Base-by-base conservation (phyloP, 345 rosid species). In the Hibiscus trionum region DNA sequence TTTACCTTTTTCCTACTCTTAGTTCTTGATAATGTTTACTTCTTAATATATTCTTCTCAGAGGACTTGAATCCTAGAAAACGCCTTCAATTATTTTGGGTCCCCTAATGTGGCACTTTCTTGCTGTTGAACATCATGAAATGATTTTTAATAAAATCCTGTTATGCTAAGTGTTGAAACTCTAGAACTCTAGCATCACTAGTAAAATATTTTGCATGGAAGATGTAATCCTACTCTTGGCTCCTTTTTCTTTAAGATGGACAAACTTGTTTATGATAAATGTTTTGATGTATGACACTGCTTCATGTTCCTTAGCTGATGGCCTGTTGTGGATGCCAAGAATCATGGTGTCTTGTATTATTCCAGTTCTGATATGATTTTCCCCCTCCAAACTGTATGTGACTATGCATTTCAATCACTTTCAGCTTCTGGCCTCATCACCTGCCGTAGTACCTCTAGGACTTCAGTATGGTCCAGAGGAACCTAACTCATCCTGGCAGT, bases 351-450 rank as follows among this genome's bases (percentile, higher is more conserved):
- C 29, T 69, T 5, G 10, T 37, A 37, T 37, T 37, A 37, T 37
- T 37, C 42, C 42, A 37, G 42, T 37, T 37, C 42, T 37, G 9
- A 37, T 37, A 37, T 37, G 42, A 37, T 37, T 37, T 31, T 7
- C 42, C 42, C 42, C 9, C 42, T 37, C 42, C 9, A 37, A 37
- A 37, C 1, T 37, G 42, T 10, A 29, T 67, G 1, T 83, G 70
- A 72, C 62, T 66, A 50, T 76, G 56, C 31, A 47, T 68, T 76
- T 77, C 65, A 46, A 39, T 79, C 50, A 17, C 44, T 73, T 66
- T 63, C 88, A 93, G 98, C 86, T 93, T 80, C 75, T 93, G 80
- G 81, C 73, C 77, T 78, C 84, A 3, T 78, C 86, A 16, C 81
- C 82, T 69, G 66, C 77, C 59, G 69, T 72, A 50, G 50, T 57